Evolutionary conservation across 2,329 filamentous ascomycete genomes (phyloP), one percentile per base, ranked within the genome.

Genomic region (Dactylellina cionopaga): DNA sequence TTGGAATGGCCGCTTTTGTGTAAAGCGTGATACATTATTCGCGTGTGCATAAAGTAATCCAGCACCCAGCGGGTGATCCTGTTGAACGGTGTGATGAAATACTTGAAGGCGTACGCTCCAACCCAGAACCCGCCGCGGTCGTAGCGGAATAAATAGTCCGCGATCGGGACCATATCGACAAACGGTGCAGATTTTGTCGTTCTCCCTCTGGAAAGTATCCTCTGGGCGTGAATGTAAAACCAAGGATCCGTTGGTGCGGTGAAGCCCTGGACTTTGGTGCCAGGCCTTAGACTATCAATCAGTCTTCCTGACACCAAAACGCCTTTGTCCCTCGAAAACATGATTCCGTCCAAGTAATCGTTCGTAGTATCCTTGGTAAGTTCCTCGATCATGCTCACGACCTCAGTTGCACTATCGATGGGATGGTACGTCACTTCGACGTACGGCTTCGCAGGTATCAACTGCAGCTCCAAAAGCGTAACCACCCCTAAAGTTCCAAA

Each of bases 111-210:
- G 65, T 87, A 86, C 19, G 81, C 81, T 7, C 85, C 88, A 2
- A 86, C 85, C 89, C 88, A 91, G 80, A 90, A 90, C 1, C 85
- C 87, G 47, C 88, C 89, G 33, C 88, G 84, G 78, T 91, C 88
- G 80, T 89, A 90, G 13, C 89, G 85, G 80, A 91, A 91, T 69
- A 90, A 84, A 79, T 91, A 91, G 77, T 90, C 88, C 1, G 81
- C 80, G 0, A 90, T 75, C 0, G 88, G 88, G 1, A 90, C 83
- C 64, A 85, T 85, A 66, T 90, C 87, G 60, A 79, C 75, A 72
- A 76, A 3, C 70, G 78, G 9, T 76, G 54, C 25, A 13, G 76
- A 39, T 33, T 75, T 43, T 2, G 43, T 44, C 74, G 33, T 62
- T 56, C 9, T 81, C 73, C 44, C 75, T 69, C 66, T 78, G 79